Percentiles rank a stretch among this genome's conserved stretches.
Evolutionary conservation across 495 filamentous ascomycete genomes (phyloP).

Genomic region (Immersiella caudata): DNA sequence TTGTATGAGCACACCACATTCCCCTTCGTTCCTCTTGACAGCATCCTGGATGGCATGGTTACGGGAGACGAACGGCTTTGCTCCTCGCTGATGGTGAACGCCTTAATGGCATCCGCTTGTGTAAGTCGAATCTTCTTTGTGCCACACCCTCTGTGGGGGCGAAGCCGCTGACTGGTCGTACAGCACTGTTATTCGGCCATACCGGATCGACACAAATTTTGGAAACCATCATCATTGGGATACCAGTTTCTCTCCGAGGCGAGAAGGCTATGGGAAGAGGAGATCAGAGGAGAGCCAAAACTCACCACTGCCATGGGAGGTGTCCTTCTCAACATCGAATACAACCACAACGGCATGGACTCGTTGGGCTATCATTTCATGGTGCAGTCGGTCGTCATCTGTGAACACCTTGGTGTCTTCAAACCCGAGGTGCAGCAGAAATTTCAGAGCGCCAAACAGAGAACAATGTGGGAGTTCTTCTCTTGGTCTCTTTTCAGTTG

Average conservation of each 20-base stretch:
- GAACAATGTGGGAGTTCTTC: not conserved
- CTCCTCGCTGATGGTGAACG: slow-evolving; percentile 37
- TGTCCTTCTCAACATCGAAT: slow-evolving; percentile 28
- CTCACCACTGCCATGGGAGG: slow-evolving; percentile 35
- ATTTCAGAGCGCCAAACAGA: not conserved
- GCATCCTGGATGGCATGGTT: slow-evolving; percentile 34
- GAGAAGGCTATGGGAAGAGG: slow-evolving; percentile 39
- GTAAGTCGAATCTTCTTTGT: slow-evolving; percentile 3
- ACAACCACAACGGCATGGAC: slow-evolving; percentile 35
- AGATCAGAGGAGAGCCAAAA: slow-evolving; percentile 19
- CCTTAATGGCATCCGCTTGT: slow-evolving; percentile 36
- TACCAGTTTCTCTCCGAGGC: slow-evolving; percentile 41
- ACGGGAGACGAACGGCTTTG: slow-evolving; percentile 30
- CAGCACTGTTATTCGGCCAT: slow-evolving; percentile 18
- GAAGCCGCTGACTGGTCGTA: not conserved
- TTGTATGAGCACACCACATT: slow-evolving; percentile 35
- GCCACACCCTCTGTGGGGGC: not conserved
- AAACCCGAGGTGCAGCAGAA: not conserved
- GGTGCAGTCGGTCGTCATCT: slow-evolving; percentile 28
- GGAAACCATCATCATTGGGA: slow-evolving; percentile 33
- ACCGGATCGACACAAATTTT: slow-evolving; percentile 33
- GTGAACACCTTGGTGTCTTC: slow-evolving; percentile 27
- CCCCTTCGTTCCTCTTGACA: slow-evolving; percentile 33
- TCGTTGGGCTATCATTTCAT: slow-evolving; percentile 29
- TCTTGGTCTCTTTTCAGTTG: slow-evolving; percentile 5